phyloP scores from a whole-genome alignment of 2,329 filamentous ascomycete genomes.

The Fusarium circinatum region DNA sequence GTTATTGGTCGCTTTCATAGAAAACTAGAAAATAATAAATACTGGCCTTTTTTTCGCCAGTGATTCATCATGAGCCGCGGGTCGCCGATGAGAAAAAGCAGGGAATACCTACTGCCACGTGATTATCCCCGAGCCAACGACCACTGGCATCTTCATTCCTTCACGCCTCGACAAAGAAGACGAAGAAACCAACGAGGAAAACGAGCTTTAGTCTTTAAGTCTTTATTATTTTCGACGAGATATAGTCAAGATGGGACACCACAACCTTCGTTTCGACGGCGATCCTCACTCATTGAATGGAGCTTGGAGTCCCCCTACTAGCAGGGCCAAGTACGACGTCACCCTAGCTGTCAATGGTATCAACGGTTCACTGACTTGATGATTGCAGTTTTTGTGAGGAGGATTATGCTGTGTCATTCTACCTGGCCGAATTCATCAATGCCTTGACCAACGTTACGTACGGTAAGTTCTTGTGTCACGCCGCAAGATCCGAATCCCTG shows the following conservation, averaged over 20 bases:
- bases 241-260: slow-evolving; percentile 41
- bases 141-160: background rate
- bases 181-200: background rate
- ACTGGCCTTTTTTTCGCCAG: background rate
- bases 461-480: slow-evolving; percentile 50
- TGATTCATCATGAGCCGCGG: background rate
- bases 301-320: slow-evolving; percentile 53
- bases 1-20: background rate
- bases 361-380: slow-evolving; percentile 23
- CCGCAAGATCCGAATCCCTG: background rate
- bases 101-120: slow-evolving; percentile 15
- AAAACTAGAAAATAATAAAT: background rate
- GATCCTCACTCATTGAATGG: slow-evolving; percentile 49
- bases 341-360: background rate
- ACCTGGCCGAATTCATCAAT: slow-evolving; percentile 58
- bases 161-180: background rate
- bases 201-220: background rate
- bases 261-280: slow-evolving; percentile 51
- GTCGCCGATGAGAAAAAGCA: background rate
- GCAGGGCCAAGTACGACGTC: slow-evolving; percentile 51
- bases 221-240: background rate
- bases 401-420: slow-evolving; percentile 59
- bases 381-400: slow-evolving; percentile 53
- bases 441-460: slow-evolving; percentile 54
- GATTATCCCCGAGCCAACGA: slow-evolving; percentile 28